phyloP scores from a whole-genome alignment of 176 grass and related monocot species.

The Pharus latifolius region DNA sequence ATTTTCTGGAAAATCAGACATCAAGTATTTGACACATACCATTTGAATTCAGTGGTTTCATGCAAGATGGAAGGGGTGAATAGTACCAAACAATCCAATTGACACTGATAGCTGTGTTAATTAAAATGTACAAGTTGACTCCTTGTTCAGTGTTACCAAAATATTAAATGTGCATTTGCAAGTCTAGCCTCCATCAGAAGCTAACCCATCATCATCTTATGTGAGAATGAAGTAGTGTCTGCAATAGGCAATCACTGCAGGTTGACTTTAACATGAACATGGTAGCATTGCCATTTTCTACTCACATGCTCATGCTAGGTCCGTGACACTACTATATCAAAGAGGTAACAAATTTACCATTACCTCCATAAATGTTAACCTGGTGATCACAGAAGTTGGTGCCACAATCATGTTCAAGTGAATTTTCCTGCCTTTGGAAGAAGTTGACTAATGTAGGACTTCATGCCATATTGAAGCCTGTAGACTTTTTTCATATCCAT shows the following conservation, averaged over 20 bases:
- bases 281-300: neutral
- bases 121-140: too few species aligned
- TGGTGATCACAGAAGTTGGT: neutral
- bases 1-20: neutral
- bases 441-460: neutral
- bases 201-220: too few species aligned
- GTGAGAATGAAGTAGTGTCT: too few species aligned
- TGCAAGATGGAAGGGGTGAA: too few species aligned
- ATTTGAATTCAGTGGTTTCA: too few species aligned
- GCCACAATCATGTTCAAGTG: neutral
- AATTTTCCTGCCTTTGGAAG: constrained; percentile 1
- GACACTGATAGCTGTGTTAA: too few species aligned
- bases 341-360: neutral
- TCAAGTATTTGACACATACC: neutral
- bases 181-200: too few species aligned
- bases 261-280: neutral
- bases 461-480: neutral
- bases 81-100: too few species aligned
- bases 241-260: too few species aligned
- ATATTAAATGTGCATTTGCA: too few species aligned
- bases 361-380: neutral
- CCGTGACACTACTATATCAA: neutral
- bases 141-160: too few species aligned
- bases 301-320: neutral
- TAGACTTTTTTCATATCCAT: neutral